Evolutionary conservation across 441 rosid species (phyloP).

Genomic region (Aquilaria agallochum): DNA sequence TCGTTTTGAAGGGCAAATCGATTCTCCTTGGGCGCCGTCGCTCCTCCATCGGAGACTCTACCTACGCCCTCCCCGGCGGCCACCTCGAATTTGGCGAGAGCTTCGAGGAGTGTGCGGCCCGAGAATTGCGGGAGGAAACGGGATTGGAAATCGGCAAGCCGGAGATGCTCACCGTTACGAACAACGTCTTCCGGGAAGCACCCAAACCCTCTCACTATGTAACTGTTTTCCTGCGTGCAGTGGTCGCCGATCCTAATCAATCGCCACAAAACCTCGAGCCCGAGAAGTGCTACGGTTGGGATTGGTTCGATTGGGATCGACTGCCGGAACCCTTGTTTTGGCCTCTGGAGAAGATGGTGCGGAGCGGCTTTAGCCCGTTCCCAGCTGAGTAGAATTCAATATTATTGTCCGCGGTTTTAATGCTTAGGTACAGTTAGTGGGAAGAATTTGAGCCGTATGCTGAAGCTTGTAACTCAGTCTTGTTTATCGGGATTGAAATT

Average conservation of each 20-base stretch:
- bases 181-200: slow-evolving; percentile 43
- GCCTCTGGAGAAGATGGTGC: slow-evolving; percentile 69
- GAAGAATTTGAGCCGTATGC: neutral
- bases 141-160: slow-evolving; percentile 46
- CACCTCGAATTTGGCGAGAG: slow-evolving; percentile 93
- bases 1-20: slow-evolving; percentile 56
- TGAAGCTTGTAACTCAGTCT: too few species aligned
- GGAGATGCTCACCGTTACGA: slow-evolving; percentile 61
- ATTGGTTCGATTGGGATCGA: slow-evolving; percentile 65
- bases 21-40: slow-evolving; percentile 72
- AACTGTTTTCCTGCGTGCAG: slow-evolving; percentile 49
- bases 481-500: too few species aligned
- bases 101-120: slow-evolving; percentile 75
- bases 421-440: neutral
- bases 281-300: slow-evolving; percentile 74
- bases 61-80: slow-evolving; percentile 88
- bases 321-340: slow-evolving; percentile 69
- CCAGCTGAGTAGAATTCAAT: slow-evolving; percentile 11
- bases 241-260: slow-evolving; percentile 42
- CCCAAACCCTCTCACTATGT: slow-evolving; percentile 75
- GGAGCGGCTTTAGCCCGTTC: slow-evolving; percentile 61
- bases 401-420: neutral
- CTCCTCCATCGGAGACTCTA: slow-evolving; percentile 56
- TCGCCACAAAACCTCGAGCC: slow-evolving; percentile 63
- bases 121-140: slow-evolving; percentile 83